These are phyloP conservation scores for Solanum pinnatisectum DNA, from an alignment of 257 asterid genomes.

Conservation along the genomic window DNA sequence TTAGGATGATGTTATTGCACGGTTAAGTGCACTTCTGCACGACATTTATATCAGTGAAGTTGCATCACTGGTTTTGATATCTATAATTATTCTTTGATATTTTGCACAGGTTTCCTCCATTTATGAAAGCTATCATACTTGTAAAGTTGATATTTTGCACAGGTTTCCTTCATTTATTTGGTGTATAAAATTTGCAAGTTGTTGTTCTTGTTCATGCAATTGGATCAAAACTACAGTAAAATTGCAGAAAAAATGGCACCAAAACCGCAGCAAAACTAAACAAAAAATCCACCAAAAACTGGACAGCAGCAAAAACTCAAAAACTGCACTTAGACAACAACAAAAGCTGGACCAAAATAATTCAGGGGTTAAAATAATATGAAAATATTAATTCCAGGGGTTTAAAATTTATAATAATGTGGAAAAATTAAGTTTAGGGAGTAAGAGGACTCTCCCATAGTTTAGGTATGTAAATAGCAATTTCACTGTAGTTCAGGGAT, in stretches of 20 bases:
- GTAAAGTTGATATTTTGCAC: neutral
- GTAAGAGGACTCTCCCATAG: neutral
- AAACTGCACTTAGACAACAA: neutral
- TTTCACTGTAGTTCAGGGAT: neutral
- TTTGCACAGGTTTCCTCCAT: neutral
- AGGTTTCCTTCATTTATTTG: neutral
- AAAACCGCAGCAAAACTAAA: neutral
- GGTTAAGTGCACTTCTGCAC: neutral
- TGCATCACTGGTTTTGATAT: neutral
- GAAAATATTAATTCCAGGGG: neutral
- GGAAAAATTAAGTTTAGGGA: neutral
- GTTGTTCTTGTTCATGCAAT: neutral
- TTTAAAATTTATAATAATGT: neutral
- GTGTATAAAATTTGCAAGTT: neutral
- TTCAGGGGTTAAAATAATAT: neutral
- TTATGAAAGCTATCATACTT: neutral
- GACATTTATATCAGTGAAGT: neutral
- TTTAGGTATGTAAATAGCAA: neutral
- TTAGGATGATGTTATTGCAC: neutral
- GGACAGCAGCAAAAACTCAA: neutral
- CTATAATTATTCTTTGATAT: neutral
- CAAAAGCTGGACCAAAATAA: neutral
- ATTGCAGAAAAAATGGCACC: neutral
- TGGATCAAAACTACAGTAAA: neutral
- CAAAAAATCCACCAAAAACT: neutral